These are phyloP conservation scores for Fusarium sp. DNA, from an alignment of 2,329 filamentous ascomycete species.

Conservation along the genomic window DNA sequence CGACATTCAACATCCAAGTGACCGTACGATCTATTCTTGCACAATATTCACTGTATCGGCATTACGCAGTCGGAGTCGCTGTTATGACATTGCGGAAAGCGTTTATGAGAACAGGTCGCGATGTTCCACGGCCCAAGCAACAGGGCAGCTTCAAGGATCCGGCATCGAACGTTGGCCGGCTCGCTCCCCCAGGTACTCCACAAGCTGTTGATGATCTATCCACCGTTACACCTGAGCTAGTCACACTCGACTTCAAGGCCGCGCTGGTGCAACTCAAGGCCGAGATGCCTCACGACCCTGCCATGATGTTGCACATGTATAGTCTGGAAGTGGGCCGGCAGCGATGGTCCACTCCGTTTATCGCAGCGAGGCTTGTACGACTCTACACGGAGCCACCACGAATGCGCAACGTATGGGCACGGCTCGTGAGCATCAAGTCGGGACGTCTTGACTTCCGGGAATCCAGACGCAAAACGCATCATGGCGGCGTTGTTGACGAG, in stretches of 20 bases:
- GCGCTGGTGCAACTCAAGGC: constrained; percentile 90
- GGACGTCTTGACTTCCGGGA: constrained; percentile 86
- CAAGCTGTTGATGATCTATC: constrained; percentile 53
- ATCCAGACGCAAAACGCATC: constrained; percentile 76
- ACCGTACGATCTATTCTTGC: constrained; percentile 84
- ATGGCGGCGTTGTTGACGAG: constrained; percentile 75
- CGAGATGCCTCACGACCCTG: constrained; percentile 89
- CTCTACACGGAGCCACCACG: constrained; percentile 90
- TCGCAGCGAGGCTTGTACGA: constrained; percentile 83
- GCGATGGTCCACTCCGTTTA: constrained; percentile 88
- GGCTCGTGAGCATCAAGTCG: constrained; percentile 87
- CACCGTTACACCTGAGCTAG: constrained; percentile 71
- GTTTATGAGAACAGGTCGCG: constrained; percentile 70
- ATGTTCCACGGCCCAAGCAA: constrained; percentile 55
- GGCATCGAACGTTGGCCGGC: constrained; percentile 49
- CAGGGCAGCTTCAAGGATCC: constrained; percentile 45
- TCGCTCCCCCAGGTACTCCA: constrained; percentile 57
- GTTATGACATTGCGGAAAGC: constrained; percentile 81
- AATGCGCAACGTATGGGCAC: constrained; percentile 87
- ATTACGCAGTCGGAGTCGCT: constrained; percentile 91
- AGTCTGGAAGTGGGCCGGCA: constrained; percentile 87
- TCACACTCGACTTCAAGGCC: constrained; percentile 87
- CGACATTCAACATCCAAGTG: constrained; percentile 89
- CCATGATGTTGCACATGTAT: constrained; percentile 91
- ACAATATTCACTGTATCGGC: constrained; percentile 93